phyloP scores from a whole-genome alignment of 257 asterid genomes.

The Parsonsia alboflavescens region DNA sequence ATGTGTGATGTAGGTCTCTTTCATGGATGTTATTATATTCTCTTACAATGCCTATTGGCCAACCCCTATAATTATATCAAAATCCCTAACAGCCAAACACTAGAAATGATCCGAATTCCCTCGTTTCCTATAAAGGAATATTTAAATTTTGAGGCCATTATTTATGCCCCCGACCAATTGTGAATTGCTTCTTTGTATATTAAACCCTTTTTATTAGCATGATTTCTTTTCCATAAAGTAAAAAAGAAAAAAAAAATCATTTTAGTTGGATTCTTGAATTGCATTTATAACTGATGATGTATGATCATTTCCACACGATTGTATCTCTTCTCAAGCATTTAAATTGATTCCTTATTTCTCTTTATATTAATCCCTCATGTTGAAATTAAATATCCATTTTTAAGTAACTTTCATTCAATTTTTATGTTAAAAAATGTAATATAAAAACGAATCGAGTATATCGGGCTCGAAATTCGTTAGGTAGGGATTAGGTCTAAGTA shows the following conservation, averaged over 20 bases:
- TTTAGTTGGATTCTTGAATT: background rate
- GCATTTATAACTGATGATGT: background rate
- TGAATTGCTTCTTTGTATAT: background rate
- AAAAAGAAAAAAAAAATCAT: background rate
- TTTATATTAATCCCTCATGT: too few relatives aligned
- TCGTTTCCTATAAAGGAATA: slow-evolving; percentile 7
- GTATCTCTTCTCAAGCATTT: background rate
- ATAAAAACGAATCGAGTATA: too few relatives aligned
- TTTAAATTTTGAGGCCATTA: slow-evolving; percentile 16
- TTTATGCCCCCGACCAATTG: background rate
- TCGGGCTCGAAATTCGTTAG: too few relatives aligned
- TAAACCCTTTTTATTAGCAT: background rate
- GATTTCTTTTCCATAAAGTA: background rate
- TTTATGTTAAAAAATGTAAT: too few relatives aligned
- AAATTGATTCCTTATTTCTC: too few relatives aligned
- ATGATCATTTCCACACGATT: background rate
- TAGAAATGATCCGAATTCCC: slow-evolving; percentile 11
- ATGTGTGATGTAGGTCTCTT: background rate
- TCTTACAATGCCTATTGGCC: slow-evolving; percentile 20
- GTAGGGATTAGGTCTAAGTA: too few relatives aligned
- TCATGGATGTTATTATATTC: slow-evolving; percentile 7
- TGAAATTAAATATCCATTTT: too few relatives aligned
- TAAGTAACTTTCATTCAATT: too few relatives aligned
- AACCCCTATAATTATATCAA: slow-evolving; percentile 16
- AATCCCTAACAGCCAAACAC: slow-evolving; percentile 5